Evolutionary conservation across 179 eudicot genomes (phyloP).

Genomic region (Gypsophila paniculata): DNA sequence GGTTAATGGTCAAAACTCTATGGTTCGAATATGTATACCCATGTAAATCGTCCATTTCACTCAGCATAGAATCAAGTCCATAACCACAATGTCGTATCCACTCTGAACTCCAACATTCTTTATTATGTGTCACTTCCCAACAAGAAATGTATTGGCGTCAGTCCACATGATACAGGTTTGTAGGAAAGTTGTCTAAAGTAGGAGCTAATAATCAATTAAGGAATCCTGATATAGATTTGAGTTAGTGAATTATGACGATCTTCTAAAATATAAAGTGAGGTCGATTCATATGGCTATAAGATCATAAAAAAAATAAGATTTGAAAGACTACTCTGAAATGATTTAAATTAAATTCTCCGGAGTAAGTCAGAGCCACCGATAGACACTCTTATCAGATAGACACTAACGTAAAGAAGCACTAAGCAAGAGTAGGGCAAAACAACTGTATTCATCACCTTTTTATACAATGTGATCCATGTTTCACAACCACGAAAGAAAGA

Average conservation of each 20-base stretch:
- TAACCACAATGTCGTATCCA: not conserved
- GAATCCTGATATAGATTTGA: not conserved
- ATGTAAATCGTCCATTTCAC: not conserved
- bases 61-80: not conserved
- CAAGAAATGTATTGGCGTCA: not conserved
- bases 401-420: not conserved
- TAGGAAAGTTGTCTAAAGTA: not conserved
- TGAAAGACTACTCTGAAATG: too few species aligned
- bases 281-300: not conserved
- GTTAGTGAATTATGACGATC: not conserved
- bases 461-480: not conserved
- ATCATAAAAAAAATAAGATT: too few species aligned
- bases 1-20: not conserved
- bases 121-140: not conserved
- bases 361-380: not conserved
- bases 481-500: not conserved
- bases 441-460: not conserved
- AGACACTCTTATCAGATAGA: not conserved
- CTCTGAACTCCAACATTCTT: not conserved
- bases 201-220: not conserved
- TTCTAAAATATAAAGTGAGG: not conserved
- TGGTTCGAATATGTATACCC: not conserved
- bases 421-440: not conserved
- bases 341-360: too few species aligned
- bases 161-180: conserved; percentile 1